phyloP scores from a whole-genome alignment of 352 stramenopile genomes.

The Halophytophthora polymorphica region DNA sequence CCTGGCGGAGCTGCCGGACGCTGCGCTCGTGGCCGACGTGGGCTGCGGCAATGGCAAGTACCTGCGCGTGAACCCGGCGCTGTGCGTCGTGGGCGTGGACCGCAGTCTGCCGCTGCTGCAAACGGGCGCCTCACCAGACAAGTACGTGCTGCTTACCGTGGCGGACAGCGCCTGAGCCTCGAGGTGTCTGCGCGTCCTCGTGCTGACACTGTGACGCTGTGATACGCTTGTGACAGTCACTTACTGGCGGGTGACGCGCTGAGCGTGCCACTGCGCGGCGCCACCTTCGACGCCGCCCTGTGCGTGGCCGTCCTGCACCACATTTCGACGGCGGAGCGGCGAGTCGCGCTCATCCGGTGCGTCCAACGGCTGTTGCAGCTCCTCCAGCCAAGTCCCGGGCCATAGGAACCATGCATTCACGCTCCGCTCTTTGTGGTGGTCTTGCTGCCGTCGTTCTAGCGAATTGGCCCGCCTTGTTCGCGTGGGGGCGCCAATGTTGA shows the following conservation, averaged over 20 bases:
- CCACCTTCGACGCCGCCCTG: conserved; percentile 70
- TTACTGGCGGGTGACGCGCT: conserved; percentile 74
- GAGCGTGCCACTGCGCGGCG: conserved; percentile 52
- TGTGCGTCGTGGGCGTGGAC: conserved; percentile 73
- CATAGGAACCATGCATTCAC: too few species aligned
- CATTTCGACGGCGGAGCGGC: conserved; percentile 73
- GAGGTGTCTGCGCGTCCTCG: background rate
- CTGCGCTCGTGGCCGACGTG: conserved; percentile 68
- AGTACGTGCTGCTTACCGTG: conserved; percentile 22
- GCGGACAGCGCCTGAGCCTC: too few species aligned
- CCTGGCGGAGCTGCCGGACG: conserved; percentile 35
- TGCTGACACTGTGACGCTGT: background rate
- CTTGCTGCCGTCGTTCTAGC: background rate
- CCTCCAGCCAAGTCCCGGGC: too few species aligned
- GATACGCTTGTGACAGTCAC: conserved; percentile 23
- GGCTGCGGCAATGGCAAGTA: conserved; percentile 88
- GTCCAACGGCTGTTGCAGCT: background rate
- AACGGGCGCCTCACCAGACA: conserved; percentile 31
- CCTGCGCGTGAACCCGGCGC: conserved; percentile 46
- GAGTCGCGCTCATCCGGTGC: conserved; percentile 66
- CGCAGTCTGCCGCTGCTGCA: conserved; percentile 72
- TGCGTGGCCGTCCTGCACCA: conserved; percentile 84
- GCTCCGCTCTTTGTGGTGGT: too few species aligned
- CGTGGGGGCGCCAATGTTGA: conserved; percentile 49
- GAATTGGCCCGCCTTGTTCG: conserved; percentile 19